These are phyloP conservation scores for Chytriomyces confervae DNA, from an alignment of 192 early-diverging fungal species.

Conservation along the genomic window DNA sequence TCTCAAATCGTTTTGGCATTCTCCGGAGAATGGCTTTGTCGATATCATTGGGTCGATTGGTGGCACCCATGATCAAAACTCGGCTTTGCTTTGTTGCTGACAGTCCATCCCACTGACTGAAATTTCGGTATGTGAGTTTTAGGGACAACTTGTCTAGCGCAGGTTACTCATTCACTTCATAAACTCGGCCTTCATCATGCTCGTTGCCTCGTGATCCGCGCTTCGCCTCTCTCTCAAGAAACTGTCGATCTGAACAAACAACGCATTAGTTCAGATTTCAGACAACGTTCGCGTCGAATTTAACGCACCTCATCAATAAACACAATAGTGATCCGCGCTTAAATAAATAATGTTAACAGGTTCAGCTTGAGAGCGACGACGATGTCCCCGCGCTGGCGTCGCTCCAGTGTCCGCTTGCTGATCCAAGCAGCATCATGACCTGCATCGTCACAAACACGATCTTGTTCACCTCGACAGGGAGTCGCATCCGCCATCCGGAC, in stretches of 20 bases:
- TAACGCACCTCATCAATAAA: slow-evolving; percentile 95
- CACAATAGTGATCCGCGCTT: no score
- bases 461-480: background rate
- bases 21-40: slow-evolving; percentile 94
- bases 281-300: no score
- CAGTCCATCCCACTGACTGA: slow-evolving; percentile 93
- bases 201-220: slow-evolving; percentile 94
- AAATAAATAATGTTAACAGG: no score
- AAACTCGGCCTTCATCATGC: slow-evolving; percentile 99
- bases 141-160: no score
- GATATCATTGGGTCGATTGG: slow-evolving; percentile 97
- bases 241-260: slow-evolving; percentile 62
- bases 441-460: slow-evolving; percentile 34
- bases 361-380: background rate
- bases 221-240: slow-evolving; percentile 89
- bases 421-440: slow-evolving; percentile 11
- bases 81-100: slow-evolving; percentile 59
- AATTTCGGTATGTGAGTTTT: no score
- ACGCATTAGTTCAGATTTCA: no score
- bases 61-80: slow-evolving; percentile 82
- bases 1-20: slow-evolving; percentile 95
- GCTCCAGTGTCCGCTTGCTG: slow-evolving; percentile 1
- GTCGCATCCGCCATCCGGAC: background rate
- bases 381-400: background rate
- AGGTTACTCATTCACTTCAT: slow-evolving; percentile 57